These are phyloP conservation scores for Obelidium mucronatum DNA, from an alignment of 192 early-diverging fungal genomes.

Conservation along the genomic window DNA sequence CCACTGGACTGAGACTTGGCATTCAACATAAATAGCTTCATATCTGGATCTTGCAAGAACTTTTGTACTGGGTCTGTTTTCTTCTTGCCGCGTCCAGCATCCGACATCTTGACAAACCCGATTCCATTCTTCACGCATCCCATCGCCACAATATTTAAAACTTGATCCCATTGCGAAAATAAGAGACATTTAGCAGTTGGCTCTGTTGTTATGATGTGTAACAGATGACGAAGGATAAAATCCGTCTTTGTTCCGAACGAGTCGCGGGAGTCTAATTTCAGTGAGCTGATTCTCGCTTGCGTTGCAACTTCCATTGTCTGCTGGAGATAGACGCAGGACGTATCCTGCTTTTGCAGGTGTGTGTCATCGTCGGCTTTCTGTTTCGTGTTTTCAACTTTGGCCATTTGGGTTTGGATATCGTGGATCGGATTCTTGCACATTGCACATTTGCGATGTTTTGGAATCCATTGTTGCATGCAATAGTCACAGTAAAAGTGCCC, in stretches of 20 bases:
- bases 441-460: slow-evolving; percentile 49
- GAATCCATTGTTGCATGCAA: slow-evolving; percentile 47
- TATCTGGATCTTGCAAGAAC: slow-evolving; percentile 43
- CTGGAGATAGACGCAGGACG: neutral
- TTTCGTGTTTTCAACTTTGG: neutral
- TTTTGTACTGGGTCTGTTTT: too few species aligned
- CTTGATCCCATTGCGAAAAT: slow-evolving; percentile 63
- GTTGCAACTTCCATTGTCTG: neutral
- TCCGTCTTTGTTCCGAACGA: slow-evolving; percentile 62
- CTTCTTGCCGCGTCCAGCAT: slow-evolving; percentile 18
- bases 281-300: slow-evolving; percentile 1
- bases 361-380: too few species aligned
- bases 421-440: slow-evolving; percentile 44
- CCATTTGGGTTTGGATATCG: slow-evolving; percentile 14
- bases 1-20: slow-evolving; percentile 57
- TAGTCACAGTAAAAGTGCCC: slow-evolving; percentile 54
- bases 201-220: slow-evolving; percentile 37
- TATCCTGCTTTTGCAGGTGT: too few species aligned
- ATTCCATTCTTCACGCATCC: slow-evolving; percentile 49
- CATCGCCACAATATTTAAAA: slow-evolving; percentile 50
- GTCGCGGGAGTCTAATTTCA: slow-evolving; percentile 35
- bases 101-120: slow-evolving; percentile 37
- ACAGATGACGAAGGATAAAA: slow-evolving; percentile 52
- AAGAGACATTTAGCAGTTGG: slow-evolving; percentile 50
- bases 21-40: slow-evolving; percentile 58